These are phyloP conservation scores for Graphium sp. DNA, from an alignment of 2,329 filamentous ascomycete genomes.

Conservation along the genomic window DNA sequence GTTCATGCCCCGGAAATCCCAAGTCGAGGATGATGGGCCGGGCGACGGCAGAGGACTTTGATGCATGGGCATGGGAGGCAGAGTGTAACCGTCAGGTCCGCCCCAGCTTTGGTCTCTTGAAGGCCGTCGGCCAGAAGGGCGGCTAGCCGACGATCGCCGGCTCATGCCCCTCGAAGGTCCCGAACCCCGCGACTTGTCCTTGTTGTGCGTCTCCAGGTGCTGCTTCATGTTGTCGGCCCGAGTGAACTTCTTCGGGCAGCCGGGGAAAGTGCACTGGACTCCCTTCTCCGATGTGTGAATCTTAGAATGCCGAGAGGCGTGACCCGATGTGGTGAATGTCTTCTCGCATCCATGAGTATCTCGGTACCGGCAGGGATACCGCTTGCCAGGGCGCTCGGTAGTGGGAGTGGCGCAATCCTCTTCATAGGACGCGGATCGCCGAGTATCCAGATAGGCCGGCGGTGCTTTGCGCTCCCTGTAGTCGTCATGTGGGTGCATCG, in stretches of 20 bases:
- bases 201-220: conserved; percentile 62
- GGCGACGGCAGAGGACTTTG: conserved; percentile 18
- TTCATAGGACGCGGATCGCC: conserved; percentile 30
- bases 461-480: conserved; percentile 13
- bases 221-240: conserved; percentile 82
- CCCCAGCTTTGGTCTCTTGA: too few relatives aligned
- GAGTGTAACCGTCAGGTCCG: too few relatives aligned
- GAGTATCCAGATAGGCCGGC: conserved; percentile 7
- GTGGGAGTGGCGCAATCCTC: conserved; percentile 25
- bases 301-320: conserved; percentile 72
- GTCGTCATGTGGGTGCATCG: conserved; percentile 15
- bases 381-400: conserved; percentile 37
- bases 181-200: conserved; percentile 34
- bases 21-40: conserved; percentile 14
- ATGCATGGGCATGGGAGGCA: conserved; percentile 13
- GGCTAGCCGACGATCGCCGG: conserved; percentile 14
- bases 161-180: conserved; percentile 15
- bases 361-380: conserved; percentile 58
- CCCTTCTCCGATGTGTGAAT: conserved; percentile 73
- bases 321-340: conserved; percentile 71
- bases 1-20: conserved; percentile 29
- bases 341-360: conserved; percentile 58
- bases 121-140: conserved; percentile 15
- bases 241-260: conserved; percentile 67
- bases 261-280: conserved; percentile 47